These are phyloP conservation scores for Pulveroboletus sp. DNA, from an alignment of 768 basidiomycete species.

Conservation along the genomic window DNA sequence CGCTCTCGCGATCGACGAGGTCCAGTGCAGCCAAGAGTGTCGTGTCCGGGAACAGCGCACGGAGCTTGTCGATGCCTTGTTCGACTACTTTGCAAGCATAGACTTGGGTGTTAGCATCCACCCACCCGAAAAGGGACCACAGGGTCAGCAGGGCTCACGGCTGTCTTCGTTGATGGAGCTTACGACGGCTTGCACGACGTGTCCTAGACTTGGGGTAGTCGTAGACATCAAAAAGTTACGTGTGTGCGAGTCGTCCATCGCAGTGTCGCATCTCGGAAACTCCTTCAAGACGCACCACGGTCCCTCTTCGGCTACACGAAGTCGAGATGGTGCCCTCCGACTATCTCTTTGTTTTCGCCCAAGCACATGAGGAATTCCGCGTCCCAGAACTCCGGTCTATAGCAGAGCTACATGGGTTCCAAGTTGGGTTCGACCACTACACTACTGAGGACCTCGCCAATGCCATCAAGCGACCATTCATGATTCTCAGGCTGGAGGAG, in stretches of 20 bases:
- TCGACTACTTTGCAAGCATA: constrained; percentile 35
- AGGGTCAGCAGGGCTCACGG: constrained; percentile 22
- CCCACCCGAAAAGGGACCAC: not conserved
- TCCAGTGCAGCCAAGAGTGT: constrained; percentile 69
- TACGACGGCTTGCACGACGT: constrained; percentile 31
- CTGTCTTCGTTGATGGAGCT: constrained; percentile 29
- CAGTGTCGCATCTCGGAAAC: not conserved
- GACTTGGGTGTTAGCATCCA: not conserved
- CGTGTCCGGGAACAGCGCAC: constrained; percentile 55
- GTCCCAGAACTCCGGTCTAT: constrained; percentile 79
- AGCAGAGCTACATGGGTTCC: constrained; percentile 67
- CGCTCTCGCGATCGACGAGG: constrained; percentile 65
- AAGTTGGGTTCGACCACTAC: constrained; percentile 42
- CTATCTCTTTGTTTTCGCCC: constrained; percentile 75
- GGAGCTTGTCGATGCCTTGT: constrained; percentile 51
- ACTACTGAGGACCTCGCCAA: constrained; percentile 45
- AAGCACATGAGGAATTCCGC: constrained; percentile 76
- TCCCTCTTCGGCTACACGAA: not conserved
- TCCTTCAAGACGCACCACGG: not conserved
- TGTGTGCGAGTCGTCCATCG: too few species aligned
- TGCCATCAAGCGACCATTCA: constrained; percentile 55
- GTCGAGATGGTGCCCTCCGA: constrained; percentile 20
- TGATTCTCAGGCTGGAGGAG: constrained; percentile 60
- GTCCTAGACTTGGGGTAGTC: constrained; percentile 13
- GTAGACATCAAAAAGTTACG: constrained; percentile 15